Evolutionary conservation across 352 stramenopile genomes (phyloP).

Genomic region (Phytophthora europaea): DNA sequence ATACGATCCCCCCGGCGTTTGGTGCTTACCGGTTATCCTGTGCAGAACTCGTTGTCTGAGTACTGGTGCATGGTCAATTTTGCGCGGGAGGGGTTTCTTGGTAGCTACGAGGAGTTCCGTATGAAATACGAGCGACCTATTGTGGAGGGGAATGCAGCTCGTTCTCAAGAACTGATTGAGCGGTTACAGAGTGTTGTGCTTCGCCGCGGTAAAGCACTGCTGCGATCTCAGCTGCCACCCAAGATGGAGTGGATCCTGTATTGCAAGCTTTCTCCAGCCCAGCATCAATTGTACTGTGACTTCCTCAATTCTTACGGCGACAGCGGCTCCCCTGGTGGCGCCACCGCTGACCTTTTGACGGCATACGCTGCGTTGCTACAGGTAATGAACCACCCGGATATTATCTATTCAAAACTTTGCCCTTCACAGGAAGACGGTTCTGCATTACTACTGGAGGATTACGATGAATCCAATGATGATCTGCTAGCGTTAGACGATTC

Average conservation of each 20-base stretch:
- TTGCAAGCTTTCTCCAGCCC: conserved; percentile 85
- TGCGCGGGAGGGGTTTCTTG: conserved; percentile 75
- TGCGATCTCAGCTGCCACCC: conserved; percentile 78
- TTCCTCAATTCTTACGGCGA: conserved; percentile 75
- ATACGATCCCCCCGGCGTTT: conserved; percentile 85
- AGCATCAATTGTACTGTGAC: conserved; percentile 82
- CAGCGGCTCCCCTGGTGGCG: conserved; percentile 35
- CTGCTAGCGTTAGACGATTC: conserved; percentile 26
- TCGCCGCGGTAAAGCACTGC: conserved; percentile 69
- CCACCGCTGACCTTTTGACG: conserved; percentile 73
- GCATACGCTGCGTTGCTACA: conserved; percentile 83
- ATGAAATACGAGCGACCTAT: conserved; percentile 85
- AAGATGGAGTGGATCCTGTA: conserved; percentile 92
- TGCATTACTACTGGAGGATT: conserved; percentile 36
- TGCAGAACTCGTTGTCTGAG: conserved; percentile 96
- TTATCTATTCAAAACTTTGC: conserved; percentile 81
- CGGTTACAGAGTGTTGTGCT: conserved; percentile 76
- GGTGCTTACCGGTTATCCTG: conserved; percentile 95
- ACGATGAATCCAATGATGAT: conserved; percentile 44
- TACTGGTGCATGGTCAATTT: conserved; percentile 95
- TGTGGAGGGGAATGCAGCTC: conserved; percentile 67
- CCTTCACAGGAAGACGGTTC: conserved; percentile 39
- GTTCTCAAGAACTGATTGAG: conserved; percentile 76
- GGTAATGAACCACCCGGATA: conserved; percentile 92
- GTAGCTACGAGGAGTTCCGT: conserved; percentile 82